Percentiles rank a stretch among this genome's conserved stretches.
Evolutionary conservation across 805 yeast species (phyloP).

Genomic region (Zygoascus bituminiphila): DNA sequence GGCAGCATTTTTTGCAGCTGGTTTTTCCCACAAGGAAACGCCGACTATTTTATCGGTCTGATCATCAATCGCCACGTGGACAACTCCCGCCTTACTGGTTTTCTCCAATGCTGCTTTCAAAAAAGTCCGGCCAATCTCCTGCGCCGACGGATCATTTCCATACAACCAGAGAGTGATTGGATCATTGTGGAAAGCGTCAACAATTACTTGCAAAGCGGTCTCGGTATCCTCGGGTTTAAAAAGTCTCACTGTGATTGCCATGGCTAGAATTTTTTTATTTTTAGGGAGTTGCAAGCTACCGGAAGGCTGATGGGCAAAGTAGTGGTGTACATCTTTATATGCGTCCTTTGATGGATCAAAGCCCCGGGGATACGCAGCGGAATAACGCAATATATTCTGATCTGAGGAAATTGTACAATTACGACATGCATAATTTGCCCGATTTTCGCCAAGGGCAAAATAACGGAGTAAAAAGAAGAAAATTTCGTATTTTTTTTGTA

Average conservation of each 20-base stretch:
- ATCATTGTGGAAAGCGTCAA: constrained; percentile 2
- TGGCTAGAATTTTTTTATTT: too few relatives aligned
- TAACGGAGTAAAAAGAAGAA: too few relatives aligned
- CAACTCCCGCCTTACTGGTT: neutral
- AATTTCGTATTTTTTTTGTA: too few relatives aligned
- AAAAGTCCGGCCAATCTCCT: neutral
- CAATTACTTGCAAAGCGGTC: neutral
- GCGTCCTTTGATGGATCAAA: too few relatives aligned
- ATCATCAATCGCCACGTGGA: neutral
- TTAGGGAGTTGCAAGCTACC: too few relatives aligned
- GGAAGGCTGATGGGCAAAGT: too few relatives aligned
- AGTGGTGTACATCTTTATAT: too few relatives aligned
- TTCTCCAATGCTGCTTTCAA: neutral
- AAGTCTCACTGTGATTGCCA: neutral
- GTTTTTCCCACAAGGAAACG: constrained; percentile 2
- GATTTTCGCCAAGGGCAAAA: too few relatives aligned
- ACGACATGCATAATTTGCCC: too few relatives aligned
- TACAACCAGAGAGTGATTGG: neutral
- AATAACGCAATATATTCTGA: too few relatives aligned
- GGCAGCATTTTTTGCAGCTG: neutral
- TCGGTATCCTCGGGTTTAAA: neutral
- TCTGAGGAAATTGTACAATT: too few relatives aligned
- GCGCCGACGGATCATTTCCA: neutral
- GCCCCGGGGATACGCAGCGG: too few relatives aligned
- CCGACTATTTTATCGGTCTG: constrained; percentile 2